A percentile compares a stretch with the other conserved stretches of the same genome.
Evolutionary conservation across 805 yeast genomes (phyloP).

Genomic region (Barnettozyma salicaria): DNA sequence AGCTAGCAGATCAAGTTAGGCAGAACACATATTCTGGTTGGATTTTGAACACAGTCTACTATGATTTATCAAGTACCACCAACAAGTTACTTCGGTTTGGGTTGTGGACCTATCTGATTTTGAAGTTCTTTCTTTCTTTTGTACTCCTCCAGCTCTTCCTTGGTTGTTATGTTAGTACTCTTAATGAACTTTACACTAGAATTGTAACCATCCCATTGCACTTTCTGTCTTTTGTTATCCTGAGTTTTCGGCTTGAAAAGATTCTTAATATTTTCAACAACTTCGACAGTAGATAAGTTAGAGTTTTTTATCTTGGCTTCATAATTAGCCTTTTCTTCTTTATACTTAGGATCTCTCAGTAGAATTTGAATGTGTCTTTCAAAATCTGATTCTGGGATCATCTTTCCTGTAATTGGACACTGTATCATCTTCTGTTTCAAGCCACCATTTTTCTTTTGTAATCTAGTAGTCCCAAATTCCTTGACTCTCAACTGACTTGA

Average conservation of each 20-base stretch:
- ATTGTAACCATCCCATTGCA: slow-evolving; percentile 31
- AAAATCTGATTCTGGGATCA: slow-evolving; percentile 64
- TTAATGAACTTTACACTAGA: slow-evolving; percentile 24
- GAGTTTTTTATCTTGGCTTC: slow-evolving; percentile 47
- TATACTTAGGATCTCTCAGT: slow-evolving; percentile 72
- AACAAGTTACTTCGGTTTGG: slow-evolving; percentile 1
- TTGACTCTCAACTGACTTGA: slow-evolving; percentile 51
- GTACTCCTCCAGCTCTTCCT: slow-evolving; percentile 23
- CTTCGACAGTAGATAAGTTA: slow-evolving; percentile 51
- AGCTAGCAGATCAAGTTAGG: no score
- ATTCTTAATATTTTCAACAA: slow-evolving; percentile 53
- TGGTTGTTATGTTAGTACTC: slow-evolving; percentile 15
- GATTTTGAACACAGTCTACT: no score
- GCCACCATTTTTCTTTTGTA: slow-evolving; percentile 27
- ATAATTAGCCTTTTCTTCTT: slow-evolving; percentile 55
- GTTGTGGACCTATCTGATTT: slow-evolving; percentile 3
- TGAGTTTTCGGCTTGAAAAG: slow-evolving; percentile 26
- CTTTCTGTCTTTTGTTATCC: slow-evolving; percentile 24
- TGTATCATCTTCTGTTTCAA: slow-evolving; percentile 37
- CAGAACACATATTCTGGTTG: no score
- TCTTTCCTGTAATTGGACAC: slow-evolving; percentile 76
- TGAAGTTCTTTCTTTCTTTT: slow-evolving; percentile 15
- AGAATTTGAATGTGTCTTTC: slow-evolving; percentile 64
- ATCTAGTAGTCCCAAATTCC: slow-evolving; percentile 67
- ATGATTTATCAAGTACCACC: no score